Evolutionary conservation across 768 basidiomycete genomes (phyloP), one percentile per base, ranked within the genome.

Genomic region (Lactarius tabidus): DNA sequence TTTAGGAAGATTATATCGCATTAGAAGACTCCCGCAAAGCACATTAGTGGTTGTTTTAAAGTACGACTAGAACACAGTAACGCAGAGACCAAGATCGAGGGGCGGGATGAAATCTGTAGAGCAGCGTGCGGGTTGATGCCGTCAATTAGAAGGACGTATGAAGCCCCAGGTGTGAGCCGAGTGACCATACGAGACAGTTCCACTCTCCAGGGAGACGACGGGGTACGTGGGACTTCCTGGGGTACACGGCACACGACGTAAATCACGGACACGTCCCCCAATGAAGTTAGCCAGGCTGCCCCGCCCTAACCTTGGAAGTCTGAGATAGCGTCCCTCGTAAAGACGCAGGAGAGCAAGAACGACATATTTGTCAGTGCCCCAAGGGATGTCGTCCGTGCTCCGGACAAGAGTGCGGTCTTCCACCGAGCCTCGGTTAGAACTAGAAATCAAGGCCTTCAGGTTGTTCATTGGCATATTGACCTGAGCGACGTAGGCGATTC

Each of bases 281-380:
- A 63, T 58, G 18, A 29, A 26, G 8, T 26, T 6, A 1, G 29
- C 57, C 8, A 63, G 23, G 12, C 45, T 53, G 28, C 6, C 51
- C 20, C 14, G 28, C 14, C 39, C 48, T 9, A 18, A 51, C 33
- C 45, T 28, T 12, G 55, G 48, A 15, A 58, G 26, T 26, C 18
- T 17, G 56, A 63, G 51, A 17, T 29, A 38, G 1, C 29, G 35
- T 5, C 43, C 20, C 14, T 63, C 48, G 35, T 20, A 26, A 20
- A 63, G 62, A 26, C 56, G 45, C 57, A 56, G 43, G 8, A 58
- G 57, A 7, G 62, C 62, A 31, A 58, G 57, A 15, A 52, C 15
- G 36, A 52, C 57, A 0, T 57, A 58, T 63, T 58, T 63, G 0
- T 57, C 48, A 18, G 48, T 14, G 18, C 57, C 48, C 26, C 51